Evolutionary conservation across 73 alveolate genomes (phyloP).

Genomic region (Uronychia setigera): DNA sequence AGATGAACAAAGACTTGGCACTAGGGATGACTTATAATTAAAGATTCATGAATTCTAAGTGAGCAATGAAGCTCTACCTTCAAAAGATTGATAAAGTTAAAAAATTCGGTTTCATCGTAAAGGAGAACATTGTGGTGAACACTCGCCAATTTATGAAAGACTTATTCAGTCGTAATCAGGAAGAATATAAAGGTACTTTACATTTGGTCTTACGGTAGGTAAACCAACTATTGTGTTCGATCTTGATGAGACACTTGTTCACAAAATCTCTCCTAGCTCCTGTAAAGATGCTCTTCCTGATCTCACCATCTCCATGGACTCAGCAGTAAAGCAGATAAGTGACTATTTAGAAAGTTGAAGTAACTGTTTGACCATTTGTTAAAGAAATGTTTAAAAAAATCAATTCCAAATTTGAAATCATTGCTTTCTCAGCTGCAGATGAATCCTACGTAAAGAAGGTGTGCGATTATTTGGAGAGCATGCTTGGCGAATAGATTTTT

Average conservation of each 20-base stretch:
- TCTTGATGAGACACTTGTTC: conserved; percentile 19
- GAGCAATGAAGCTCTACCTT: not conserved
- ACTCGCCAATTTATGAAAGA: not conserved
- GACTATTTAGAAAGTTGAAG: not conserved
- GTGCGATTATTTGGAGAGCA: not conserved
- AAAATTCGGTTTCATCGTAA: not conserved
- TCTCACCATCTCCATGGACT: not conserved
- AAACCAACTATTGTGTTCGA: conserved; percentile 32
- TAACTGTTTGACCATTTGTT: conserved; percentile 9
- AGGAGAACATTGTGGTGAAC: not conserved
- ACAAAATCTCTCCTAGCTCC: not conserved
- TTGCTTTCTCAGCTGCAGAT: conserved; percentile 26
- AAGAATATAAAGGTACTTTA: not conserved
- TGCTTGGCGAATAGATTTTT: not conserved
- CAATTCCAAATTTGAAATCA: conserved; percentile 11
- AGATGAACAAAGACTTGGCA: not conserved
- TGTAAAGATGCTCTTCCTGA: not conserved
- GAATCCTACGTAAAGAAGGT: conserved; percentile 7
- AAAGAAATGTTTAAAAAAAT: conserved; percentile 14
- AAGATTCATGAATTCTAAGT: not conserved
- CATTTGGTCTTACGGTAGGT: not conserved
- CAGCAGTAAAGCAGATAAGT: not conserved
- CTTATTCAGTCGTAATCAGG: not conserved
- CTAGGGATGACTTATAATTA: not conserved
- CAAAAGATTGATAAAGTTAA: not conserved